Evolutionary conservation across 2,329 filamentous ascomycete genomes (phyloP), one percentile per base, ranked within the genome.

Genomic region (Monilinia polystroma): DNA sequence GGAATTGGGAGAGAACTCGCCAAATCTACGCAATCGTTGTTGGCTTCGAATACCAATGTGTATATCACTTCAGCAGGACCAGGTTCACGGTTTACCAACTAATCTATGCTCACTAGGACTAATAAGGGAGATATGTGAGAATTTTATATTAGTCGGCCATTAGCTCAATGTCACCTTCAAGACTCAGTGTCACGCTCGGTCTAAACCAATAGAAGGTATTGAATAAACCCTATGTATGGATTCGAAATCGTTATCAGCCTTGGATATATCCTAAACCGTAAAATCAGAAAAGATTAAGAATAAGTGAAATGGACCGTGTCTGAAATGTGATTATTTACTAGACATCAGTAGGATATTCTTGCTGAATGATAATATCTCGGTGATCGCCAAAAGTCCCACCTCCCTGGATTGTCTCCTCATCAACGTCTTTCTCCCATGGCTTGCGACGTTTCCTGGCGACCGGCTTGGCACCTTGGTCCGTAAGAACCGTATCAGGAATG

Each of bases 401-500:
- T 78, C 70, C 72, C 38, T 70, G 64, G 11, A 71, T 70, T 1
- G 69, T 51, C 14, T 73, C 71, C 41, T 77, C 72, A 12, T 70
- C 67, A 4, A 70, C 77, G 20, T 85, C 82, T 72, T 82, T 90
- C 80, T 97, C 93, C 93, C 93, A 97, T 0, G 93, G 93, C 78
- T 87, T 87, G 63, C 75, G 80, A 0, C 84, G 83, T 16, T 80
- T 83, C 7, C 70, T 68, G 16, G 70, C 67, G 8, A 66, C 67
- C 0, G 76, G 70, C 29, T 69, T 68, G 10, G 73, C 84, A 68
- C 90, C 89, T 68, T 91, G 85, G 5, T 90, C 89, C 64, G 87
- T 83, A 26, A 93, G 81, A 6, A 97, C 81, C 0, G 89, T 95
- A 71, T 92, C 86, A 5, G 93, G 92, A 64, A 97, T 94, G 70